Evolutionary conservation across 306 rosid species (phyloP), one percentile per base, ranked within the genome.

Genomic region (Acacia melanoxylon): DNA sequence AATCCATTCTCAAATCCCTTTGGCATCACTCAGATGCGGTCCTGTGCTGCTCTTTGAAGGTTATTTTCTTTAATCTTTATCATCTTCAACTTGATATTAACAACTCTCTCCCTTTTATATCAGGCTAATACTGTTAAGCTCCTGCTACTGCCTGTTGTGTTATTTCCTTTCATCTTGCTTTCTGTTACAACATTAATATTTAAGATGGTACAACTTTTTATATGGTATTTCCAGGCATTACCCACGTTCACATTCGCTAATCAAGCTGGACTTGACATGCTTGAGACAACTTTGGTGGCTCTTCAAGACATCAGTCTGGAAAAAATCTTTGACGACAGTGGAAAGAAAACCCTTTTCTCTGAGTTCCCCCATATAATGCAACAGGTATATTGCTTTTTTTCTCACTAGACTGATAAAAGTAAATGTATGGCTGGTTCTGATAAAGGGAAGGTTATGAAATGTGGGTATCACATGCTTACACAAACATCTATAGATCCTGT

Each of bases 201-300:
- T 61, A 61, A 24, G 33, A 61, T 70, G 49, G 29, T 42, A 40
- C 76, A 85, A 22, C 72, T 74, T 58, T 0, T 76, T 42, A 22
- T 51, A 20, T 83, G 61, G 51, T 70, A 65, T 80, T 56, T 77
- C 15, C 91, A 95, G 99, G 92, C 98, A 80, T 59, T 91, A 87
- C 97, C 98, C 35, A 91, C 91, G 78, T 95, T 95, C 33, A 93
- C 97, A 17, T 95, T 95, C 80, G 94, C 92, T 54, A 95, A 95
- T 87, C 99, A 95, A 87, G 94, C 98, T 63, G 99, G 98, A 75
- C 98, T 95, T 42, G 99, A 95, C 90, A 91, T 95, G 99, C 98
- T 95, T 12, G 99, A 95, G 81, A 95, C 99, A 45, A 95, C 99
- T 35, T 83, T 93, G 86, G 88, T 93, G 74, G 98, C 99, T 20